Evolutionary conservation across 768 basidiomycete genomes (phyloP).

Genomic region (Exsudoporus frostii): DNA sequence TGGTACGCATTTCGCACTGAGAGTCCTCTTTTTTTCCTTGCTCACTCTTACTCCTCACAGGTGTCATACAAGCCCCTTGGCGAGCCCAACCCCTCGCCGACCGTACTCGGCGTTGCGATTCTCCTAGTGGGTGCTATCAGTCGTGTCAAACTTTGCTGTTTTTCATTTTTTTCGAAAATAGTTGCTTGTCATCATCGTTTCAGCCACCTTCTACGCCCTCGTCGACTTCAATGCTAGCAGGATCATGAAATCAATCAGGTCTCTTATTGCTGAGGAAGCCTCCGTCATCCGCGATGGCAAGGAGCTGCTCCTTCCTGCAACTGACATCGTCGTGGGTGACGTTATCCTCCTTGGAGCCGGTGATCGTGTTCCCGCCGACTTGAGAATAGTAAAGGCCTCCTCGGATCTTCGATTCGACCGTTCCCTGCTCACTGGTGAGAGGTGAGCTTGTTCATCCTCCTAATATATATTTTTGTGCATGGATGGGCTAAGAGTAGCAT

Average conservation of each 20-base stretch:
- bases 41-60: conserved; percentile 27
- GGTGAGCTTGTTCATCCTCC: conserved; percentile 16
- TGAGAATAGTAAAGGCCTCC: conserved; percentile 49
- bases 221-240: conserved; percentile 47
- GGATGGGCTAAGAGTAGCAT: conserved; percentile 3
- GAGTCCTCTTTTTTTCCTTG: neutral
- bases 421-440: conserved; percentile 48
- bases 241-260: conserved; percentile 53
- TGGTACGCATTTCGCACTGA: conserved; percentile 26
- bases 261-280: conserved; percentile 56
- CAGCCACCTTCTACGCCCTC: conserved; percentile 44
- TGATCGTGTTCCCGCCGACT: conserved; percentile 57
- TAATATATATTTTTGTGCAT: neutral
- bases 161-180: conserved; percentile 12
- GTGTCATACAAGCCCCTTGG: conserved; percentile 51
- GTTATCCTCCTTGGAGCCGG: conserved; percentile 48
- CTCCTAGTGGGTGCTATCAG: conserved; percentile 37
- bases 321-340: conserved; percentile 55
- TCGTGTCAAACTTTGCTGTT: conserved; percentile 4
- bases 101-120: conserved; percentile 49
- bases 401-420: conserved; percentile 50
- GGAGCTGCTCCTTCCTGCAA: conserved; percentile 44
- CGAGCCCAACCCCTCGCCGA: conserved; percentile 29
- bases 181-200: conserved; percentile 40
- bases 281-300: conserved; percentile 50